Evolutionary conservation across 1,284 basidiomycete genomes (phyloP).

Genomic region (Leccinum angustisporum): DNA sequence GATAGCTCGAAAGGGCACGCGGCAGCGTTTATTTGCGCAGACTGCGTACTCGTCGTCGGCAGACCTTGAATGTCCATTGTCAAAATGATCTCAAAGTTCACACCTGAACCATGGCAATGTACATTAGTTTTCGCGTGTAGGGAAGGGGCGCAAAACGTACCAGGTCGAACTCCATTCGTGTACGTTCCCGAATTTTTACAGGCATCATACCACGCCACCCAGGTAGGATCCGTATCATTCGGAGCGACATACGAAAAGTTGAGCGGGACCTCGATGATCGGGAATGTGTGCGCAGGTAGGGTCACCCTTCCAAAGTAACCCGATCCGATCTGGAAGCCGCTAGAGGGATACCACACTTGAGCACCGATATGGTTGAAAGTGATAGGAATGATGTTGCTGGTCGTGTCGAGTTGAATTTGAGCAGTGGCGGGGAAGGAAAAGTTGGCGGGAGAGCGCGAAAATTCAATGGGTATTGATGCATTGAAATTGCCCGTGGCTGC

Average conservation of each 20-base stretch:
- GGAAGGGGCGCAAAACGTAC: constrained; percentile 41
- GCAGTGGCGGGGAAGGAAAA: constrained; percentile 81
- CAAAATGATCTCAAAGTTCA: constrained; percentile 68
- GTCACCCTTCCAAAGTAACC: constrained; percentile 60
- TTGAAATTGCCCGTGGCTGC: constrained; percentile 59
- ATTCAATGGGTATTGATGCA: constrained; percentile 53
- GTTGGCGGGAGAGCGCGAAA: constrained; percentile 76
- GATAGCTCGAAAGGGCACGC: constrained; percentile 78
- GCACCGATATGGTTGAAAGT: constrained; percentile 68
- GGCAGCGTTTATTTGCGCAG: constrained; percentile 61
- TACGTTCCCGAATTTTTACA: constrained; percentile 64
- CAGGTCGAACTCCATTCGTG: constrained; percentile 53
- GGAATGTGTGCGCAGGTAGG: constrained; percentile 63
- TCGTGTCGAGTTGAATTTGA: constrained; percentile 72
- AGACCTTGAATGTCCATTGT: constrained; percentile 73
- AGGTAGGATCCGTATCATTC: constrained; percentile 82
- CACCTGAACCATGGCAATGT: constrained; percentile 37
- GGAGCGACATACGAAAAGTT: constrained; percentile 79
- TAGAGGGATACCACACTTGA: constrained; percentile 63
- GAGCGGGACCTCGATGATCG: constrained; percentile 66
- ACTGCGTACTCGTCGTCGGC: constrained; percentile 49
- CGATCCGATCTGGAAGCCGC: constrained; percentile 59
- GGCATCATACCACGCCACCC: constrained; percentile 77
- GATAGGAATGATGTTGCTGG: constrained; percentile 70
- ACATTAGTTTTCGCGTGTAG: background rate